A percentile compares a stretch with the other conserved stretches of the same genome.
Conservation (phyloP, 768 basidiomycete genomes). For the Suillus sp. region DNA sequence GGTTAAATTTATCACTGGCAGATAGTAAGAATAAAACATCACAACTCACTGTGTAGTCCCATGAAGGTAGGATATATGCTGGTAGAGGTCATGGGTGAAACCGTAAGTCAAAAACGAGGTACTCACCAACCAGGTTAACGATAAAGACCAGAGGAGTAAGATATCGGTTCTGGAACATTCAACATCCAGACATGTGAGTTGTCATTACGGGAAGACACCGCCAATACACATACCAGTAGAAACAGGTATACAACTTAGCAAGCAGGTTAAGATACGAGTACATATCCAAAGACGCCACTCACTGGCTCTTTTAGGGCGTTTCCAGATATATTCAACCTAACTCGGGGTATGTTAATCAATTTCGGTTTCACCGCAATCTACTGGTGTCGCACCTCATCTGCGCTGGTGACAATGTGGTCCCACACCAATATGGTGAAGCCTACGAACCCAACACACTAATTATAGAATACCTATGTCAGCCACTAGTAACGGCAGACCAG, state of each 20-base stretch:
- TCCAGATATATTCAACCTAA: slow-evolving; percentile 37
- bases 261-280: slow-evolving; percentile 28
- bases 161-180: slow-evolving; percentile 55
- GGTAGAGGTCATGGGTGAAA: background rate
- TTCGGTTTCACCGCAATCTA: background rate
- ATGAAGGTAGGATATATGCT: slow-evolving; percentile 23
- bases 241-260: slow-evolving; percentile 38
- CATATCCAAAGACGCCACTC: slow-evolving; percentile 31
- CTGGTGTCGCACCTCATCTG: slow-evolving; percentile 31
- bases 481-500: background rate
- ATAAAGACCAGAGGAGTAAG: slow-evolving; percentile 64
- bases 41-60: slow-evolving; percentile 11
- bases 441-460: slow-evolving; percentile 50
- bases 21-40: slow-evolving; percentile 1
- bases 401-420: slow-evolving; percentile 37
- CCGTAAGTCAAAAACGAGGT: background rate
- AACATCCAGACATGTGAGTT: background rate
- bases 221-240: slow-evolving; percentile 29
- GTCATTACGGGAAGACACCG: background rate
- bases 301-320: slow-evolving; percentile 30
- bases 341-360: background rate
- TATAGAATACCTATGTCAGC: background rate
- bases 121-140: slow-evolving; percentile 47
- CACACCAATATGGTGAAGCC: slow-evolving; percentile 51
- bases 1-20: slow-evolving; percentile 1